A percentile compares a stretch with the other conserved stretches of the same genome.
phyloP scores from a whole-genome alignment of 345 rosid species.

The Sapria himalayana region DNA sequence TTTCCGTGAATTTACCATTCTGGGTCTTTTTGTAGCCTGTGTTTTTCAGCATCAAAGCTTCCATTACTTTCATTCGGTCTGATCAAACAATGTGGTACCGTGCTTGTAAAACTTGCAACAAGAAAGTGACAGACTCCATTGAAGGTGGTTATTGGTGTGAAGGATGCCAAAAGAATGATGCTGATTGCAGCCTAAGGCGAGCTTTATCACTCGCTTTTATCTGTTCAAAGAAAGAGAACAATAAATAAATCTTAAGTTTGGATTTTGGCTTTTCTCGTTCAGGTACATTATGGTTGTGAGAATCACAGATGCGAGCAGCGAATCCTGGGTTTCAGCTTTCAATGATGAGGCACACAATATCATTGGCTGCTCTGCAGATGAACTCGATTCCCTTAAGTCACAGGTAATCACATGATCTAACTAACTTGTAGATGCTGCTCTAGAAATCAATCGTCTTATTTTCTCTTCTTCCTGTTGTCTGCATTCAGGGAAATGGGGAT shows the following conservation, averaged over 20 bases:
- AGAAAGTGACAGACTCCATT: conserved; percentile 69
- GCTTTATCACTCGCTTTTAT: background rate
- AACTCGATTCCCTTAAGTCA: conserved; percentile 46
- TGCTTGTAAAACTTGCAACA: conserved; percentile 87
- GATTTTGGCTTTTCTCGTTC: background rate
- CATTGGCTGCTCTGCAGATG: conserved; percentile 68
- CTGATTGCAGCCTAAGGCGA: conserved; percentile 58
- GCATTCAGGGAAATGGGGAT: conserved; percentile 34
- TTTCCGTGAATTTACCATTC: background rate
- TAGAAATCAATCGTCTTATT: too few relatives aligned
- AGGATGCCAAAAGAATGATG: conserved; percentile 78
- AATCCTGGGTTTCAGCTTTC: conserved; percentile 59
- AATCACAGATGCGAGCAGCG: conserved; percentile 60
- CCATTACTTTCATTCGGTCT: conserved; percentile 55
- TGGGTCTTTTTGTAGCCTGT: conserved; percentile 34
- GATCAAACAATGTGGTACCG: conserved; percentile 94
- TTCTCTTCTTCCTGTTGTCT: background rate
- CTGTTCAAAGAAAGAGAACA: background rate
- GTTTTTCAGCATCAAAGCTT: conserved; percentile 42
- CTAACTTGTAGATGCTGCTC: too few relatives aligned
- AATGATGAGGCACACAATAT: conserved; percentile 62
- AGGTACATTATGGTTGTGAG: conserved; percentile 65
- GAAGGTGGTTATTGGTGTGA: conserved; percentile 96
- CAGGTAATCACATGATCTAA: conserved; percentile 21
- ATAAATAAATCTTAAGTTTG: background rate